These are phyloP conservation scores for Thermothielavioides terrestris DNA, from an alignment of 495 filamentous ascomycete species.

Conservation along the genomic window DNA sequence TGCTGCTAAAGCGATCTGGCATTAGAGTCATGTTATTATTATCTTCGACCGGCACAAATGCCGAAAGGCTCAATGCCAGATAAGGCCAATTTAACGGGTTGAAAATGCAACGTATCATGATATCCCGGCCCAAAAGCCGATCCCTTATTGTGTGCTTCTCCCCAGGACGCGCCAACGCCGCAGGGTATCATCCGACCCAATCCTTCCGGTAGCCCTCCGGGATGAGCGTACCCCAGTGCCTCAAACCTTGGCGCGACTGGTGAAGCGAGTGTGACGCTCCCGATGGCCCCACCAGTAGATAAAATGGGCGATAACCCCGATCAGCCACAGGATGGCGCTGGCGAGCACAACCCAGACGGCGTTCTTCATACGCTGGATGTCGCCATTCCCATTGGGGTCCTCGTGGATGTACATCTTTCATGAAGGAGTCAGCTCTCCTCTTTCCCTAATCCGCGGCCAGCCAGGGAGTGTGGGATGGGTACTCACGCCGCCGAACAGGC, in stretches of 20 bases:
- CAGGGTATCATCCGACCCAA: not conserved
- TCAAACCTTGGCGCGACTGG: constrained; percentile 41
- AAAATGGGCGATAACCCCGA: constrained; percentile 38
- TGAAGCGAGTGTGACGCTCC: constrained; percentile 35
- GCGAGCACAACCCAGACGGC: constrained; percentile 78
- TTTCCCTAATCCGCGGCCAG: not conserved
- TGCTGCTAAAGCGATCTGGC: too few relatives aligned
- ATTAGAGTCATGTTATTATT: too few relatives aligned
- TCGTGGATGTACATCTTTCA: constrained; percentile 60
- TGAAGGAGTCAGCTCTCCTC: not conserved
- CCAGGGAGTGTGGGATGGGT: not conserved
- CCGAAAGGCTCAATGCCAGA: not conserved
- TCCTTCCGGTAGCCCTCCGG: too few relatives aligned
- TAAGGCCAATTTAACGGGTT: not conserved
- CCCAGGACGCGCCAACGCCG: not conserved
- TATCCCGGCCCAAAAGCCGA: not conserved
- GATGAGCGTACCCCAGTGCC: not conserved
- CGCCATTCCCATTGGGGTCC: constrained; percentile 48
- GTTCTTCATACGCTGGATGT: constrained; percentile 68
- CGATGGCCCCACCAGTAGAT: constrained; percentile 39
- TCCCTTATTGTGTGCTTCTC: not conserved
- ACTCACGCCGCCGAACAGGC: constrained; percentile 56
- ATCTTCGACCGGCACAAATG: not conserved
- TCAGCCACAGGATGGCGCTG: constrained; percentile 63
- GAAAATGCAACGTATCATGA: not conserved